Evolutionary conservation across 2,329 filamentous ascomycete genomes (phyloP), one percentile per base, ranked within the genome.

Genomic region (Fusarium mundagurra): DNA sequence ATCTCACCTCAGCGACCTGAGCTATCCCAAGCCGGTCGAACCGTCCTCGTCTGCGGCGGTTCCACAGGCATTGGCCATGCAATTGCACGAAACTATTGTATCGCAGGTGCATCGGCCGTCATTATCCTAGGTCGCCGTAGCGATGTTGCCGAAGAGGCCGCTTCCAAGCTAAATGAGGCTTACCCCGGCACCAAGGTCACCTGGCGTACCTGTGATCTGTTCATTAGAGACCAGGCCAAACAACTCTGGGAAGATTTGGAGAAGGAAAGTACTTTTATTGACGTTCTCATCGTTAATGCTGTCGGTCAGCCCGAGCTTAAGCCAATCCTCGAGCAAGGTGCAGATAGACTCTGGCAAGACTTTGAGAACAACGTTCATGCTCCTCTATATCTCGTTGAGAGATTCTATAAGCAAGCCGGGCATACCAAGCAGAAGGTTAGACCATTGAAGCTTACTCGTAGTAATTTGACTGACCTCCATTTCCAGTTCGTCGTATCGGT

Each of bases 41-140:
- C 87, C 1, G 88, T 92, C 11, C 84, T 94, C 14, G 89, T 94
- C 78, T 92, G 90, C 3, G 92, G 92, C 45, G 91, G 88, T n/a
- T 88, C 89, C 1, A 87, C 86, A 0, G 91, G 92, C 34, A 90
- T 94, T 53, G 92, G 92, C 2, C 88, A 90, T 64, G 88, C 90
- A 2, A 88, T 92, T 20, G 91, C 91, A 6, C 85, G 86, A 54
- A 84, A 90, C 53, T 94, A 87, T 71, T 80, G 82, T 16, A 64
- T 75, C 3, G 87, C 86, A 0, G 80, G 80, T 1, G 83, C 85
- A 13, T 60, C 78, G 5, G 77, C 73, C 3, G 77, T 87, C 33
- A 81, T 83, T 16, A 78, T 88, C 44, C 65, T 83, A 2, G 84
- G 81, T 13, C 75, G 73, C 24, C 69, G 75, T 7, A 9, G 43